phyloP scores from a whole-genome alignment of 2,329 filamentous ascomycete species.

The Zasmidium angulare region DNA sequence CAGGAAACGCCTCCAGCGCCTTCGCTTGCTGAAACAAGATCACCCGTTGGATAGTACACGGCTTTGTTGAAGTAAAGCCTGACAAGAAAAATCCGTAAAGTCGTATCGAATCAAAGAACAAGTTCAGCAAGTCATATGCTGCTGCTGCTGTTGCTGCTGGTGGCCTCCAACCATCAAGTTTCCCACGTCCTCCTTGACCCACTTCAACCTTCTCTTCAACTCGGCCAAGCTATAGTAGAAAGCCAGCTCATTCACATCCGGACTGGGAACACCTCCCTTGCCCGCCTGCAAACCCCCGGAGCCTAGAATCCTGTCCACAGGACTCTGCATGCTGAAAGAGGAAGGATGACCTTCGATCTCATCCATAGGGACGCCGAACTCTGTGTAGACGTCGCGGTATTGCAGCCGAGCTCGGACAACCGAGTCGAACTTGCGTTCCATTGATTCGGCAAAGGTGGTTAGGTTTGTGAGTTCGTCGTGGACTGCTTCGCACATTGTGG shows the following conservation, averaged over 20 bases:
- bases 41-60: neutral
- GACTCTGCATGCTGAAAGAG: neutral
- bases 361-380: constrained; percentile 2
- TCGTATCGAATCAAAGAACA: too few species aligned
- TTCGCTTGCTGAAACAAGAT: neutral
- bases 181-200: constrained; percentile 7
- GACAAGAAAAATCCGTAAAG: too few species aligned
- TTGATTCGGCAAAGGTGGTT: constrained; percentile 3
- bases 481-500: neutral
- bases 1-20: neutral
- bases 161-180: constrained; percentile 1
- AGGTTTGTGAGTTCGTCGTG: constrained; percentile 9
- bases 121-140: too few species aligned
- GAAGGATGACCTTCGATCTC: neutral
- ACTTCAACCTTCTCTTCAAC: constrained; percentile 10
- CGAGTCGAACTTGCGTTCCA: constrained; percentile 8
- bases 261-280: neutral
- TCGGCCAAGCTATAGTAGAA: constrained; percentile 8
- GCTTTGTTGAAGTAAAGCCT: neutral
- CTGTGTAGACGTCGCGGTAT: neutral
- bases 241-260: constrained; percentile 4
- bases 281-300: neutral
- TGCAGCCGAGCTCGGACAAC: constrained; percentile 5
- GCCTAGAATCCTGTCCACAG: neutral
- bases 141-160: too few species aligned